Base-by-base conservation (phyloP, 2,329 filamentous ascomycete species). In the Mycocentrospora acerina region DNA sequence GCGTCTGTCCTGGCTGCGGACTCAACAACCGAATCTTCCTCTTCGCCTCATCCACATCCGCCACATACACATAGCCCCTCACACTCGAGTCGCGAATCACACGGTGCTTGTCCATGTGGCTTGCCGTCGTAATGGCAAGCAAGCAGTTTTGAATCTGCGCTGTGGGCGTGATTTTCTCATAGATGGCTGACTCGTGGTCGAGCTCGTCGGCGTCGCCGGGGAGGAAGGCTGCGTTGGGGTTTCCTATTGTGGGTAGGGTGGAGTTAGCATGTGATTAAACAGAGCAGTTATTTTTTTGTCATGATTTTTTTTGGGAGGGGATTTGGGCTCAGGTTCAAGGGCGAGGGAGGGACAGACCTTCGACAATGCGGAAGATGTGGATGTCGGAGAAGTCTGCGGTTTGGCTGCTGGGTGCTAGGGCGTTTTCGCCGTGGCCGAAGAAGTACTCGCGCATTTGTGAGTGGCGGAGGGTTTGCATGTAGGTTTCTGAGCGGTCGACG, bases 41-140 rank as follows among this genome's bases (percentile, higher is more conserved):
- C 66, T 86, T 86, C 54, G 86, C 84, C 60, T 88, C 86, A 59
- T 98, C 90, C 4, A 97, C 88, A 46, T 95, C 88, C 1, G 88
- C 85, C 12, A 97, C 86, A 59, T 95, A 96, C 19, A 96, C 79
- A 60, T 95, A 98, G 0, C 93, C 93, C 78, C 94, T 86, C 19
- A 97, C 83, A 39, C 85, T 86, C 7, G 90, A 83, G 53, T 90
- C 85, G 10, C 88, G 80, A 29, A 97, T 83, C 1, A 81, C 78
- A 32, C 88, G 82, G 6, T 85, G 78, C 1, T 79, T 71, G 44
- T 93, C 89, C 31, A 79, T 82, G 0, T 80, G 69, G 2, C 80
- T 77, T 30, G 86, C 89, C 60, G 90, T 83, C 67, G 94, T 89
- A 36, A 98, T 83, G 0, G 91, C 89, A 7, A 97, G 72, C 1